Evolutionary conservation across 805 yeast genomes (phyloP).

Genomic region (Zygoascus biomembranicola): DNA sequence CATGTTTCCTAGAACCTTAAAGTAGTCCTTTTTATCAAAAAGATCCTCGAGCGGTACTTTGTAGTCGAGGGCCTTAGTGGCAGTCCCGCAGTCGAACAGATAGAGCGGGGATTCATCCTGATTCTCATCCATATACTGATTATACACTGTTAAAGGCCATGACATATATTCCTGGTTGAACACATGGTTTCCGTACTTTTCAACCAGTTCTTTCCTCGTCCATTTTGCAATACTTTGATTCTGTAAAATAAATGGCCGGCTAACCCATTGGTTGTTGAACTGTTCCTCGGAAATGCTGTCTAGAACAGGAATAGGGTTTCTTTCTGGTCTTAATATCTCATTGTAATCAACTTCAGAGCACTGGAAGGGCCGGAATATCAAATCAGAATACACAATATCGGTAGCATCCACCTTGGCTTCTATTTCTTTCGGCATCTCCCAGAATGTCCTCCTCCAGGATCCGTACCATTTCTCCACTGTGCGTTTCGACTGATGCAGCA

Average conservation of each 20-base stretch:
- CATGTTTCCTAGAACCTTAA: conserved; percentile 41
- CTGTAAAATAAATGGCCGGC: conserved; percentile 55
- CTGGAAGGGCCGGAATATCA: conserved; percentile 75
- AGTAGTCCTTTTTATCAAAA: conserved; percentile 50
- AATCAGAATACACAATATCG: conserved; percentile 54
- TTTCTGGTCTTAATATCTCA: conserved; percentile 40
- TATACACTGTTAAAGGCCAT: conserved; percentile 62
- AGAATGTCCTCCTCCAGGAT: conserved; percentile 65
- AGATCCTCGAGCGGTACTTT: conserved; percentile 37
- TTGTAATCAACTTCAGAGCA: conserved; percentile 63
- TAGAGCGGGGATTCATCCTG: conserved; percentile 79
- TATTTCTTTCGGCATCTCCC: conserved; percentile 21
- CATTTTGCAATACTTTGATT: conserved; percentile 52
- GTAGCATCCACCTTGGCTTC: conserved; percentile 35
- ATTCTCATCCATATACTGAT: conserved; percentile 52
- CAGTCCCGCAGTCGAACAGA: conserved; percentile 63
- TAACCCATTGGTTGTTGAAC: conserved; percentile 41
- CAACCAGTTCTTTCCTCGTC: conserved; percentile 42
- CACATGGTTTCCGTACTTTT: conserved; percentile 45
- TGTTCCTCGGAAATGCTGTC: conserved; percentile 44
- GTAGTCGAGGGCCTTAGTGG: conserved; percentile 51
- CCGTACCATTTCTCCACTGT: conserved; percentile 54
- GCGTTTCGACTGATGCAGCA: conserved; percentile 34
- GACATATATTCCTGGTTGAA: conserved; percentile 82
- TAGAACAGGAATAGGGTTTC: conserved; percentile 22